phyloP scores from a whole-genome alignment of 768 basidiomycete genomes.

The Lactifluus pinguis region DNA sequence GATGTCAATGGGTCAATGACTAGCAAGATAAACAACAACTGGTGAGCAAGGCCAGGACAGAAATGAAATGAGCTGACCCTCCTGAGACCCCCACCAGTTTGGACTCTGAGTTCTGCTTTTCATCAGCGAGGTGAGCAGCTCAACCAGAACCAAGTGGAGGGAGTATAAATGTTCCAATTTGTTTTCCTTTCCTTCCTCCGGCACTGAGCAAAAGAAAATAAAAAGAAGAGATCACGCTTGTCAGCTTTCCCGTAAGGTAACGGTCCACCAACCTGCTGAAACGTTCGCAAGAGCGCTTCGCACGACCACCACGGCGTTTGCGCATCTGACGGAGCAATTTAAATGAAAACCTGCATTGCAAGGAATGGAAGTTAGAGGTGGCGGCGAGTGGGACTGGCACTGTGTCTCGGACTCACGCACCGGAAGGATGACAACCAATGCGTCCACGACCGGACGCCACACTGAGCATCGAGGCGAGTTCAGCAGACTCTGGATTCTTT shows the following conservation, averaged over 20 bases:
- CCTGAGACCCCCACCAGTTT: too few species aligned
- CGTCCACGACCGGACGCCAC: slow-evolving; percentile 42
- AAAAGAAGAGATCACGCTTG: not conserved
- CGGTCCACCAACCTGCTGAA: slow-evolving; percentile 29
- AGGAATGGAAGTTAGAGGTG: not conserved
- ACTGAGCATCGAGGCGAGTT: slow-evolving; percentile 31
- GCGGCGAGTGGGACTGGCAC: too few species aligned
- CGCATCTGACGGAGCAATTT: slow-evolving; percentile 23
- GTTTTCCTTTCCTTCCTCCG: slow-evolving; percentile 5
- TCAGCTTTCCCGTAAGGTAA: slow-evolving; percentile 6
- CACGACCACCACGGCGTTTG: slow-evolving; percentile 33
- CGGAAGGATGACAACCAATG: slow-evolving; percentile 40
- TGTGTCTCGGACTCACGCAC: slow-evolving; percentile 27
- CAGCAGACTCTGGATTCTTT: slow-evolving; percentile 24
- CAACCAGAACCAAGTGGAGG: too few species aligned
- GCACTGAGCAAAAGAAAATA: not conserved
- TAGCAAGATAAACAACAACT: too few species aligned
- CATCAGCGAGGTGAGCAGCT: too few species aligned
- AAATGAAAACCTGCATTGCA: slow-evolving; percentile 27
- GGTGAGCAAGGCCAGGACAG: too few species aligned
- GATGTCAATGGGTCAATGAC: too few species aligned
- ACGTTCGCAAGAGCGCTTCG: slow-evolving; percentile 35
- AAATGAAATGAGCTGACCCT: too few species aligned
- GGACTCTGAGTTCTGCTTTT: too few species aligned
- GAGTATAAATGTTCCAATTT: too few species aligned